Evolutionary conservation across 805 yeast genomes (phyloP), one percentile per base, ranked within the genome.

Genomic region (Zygotorulaspora chibaensis): DNA sequence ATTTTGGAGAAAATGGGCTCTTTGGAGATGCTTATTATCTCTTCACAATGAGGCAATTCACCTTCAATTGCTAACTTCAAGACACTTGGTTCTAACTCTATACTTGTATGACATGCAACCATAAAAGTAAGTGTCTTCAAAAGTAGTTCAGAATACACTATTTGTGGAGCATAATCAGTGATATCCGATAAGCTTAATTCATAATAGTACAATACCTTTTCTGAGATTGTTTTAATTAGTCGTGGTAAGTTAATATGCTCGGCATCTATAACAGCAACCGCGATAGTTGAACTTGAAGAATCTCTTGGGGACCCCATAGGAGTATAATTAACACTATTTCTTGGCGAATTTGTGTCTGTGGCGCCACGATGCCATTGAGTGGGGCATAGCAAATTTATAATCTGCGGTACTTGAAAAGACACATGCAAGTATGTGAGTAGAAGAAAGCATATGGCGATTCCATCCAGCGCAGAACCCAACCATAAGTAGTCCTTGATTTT

Each of bases 401-500:
- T 70, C 28, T 45, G 60, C 29, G 57, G 72, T 43, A 54, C 56
- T 34, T 57, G 63, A 35, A 58, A 64, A 5, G 66, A 43, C 1
- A 47, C 59, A 55, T 38, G 71, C 65, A 83, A 62, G 54, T 72
- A 80, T 10, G 83, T 73, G 40, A 87, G 68, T 43, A 89, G 63
- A 4, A 84, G 62, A 34, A 84, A 62, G 48, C 86, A 77, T 1
- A 87, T 79, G 0, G 84, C 84, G 9, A 89, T 68, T 0, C 90
- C 87, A 55, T 89, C 96, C n/a, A 91, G 61, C 0, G 96, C 80
- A 25, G 91, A 83, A 0, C 84, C 98, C 11, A 87, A 72, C 98
- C 98, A 93, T 8, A 93, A 68, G 56, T 77, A 76, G 61, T 93
- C 99, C 41, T 80, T 80, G 2, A 82, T 71, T 10, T 77, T 71